These are phyloP conservation scores for Naganishia kalamii DNA, from an alignment of 768 basidiomycete genomes.

Conservation along the genomic window DNA sequence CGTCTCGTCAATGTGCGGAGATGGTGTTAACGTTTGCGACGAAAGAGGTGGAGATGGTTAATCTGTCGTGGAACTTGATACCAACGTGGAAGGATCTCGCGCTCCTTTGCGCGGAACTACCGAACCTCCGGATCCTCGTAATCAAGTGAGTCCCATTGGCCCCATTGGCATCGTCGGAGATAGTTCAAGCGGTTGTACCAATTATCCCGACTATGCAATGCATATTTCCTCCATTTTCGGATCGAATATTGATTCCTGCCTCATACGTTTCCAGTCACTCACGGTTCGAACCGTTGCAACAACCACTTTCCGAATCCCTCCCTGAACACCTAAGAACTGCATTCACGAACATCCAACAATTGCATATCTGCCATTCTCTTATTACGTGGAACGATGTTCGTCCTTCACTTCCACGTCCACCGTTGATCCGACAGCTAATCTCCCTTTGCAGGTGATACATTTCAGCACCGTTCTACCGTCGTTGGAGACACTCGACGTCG, in stretches of 20 bases:
- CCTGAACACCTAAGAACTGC: neutral
- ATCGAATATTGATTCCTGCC: neutral
- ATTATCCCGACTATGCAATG: neutral
- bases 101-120: constrained; percentile 59
- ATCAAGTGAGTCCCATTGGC: constrained; percentile 73
- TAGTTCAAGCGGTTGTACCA: too few relatives aligned
- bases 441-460: neutral
- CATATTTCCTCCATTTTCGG: neutral
- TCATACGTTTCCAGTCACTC: constrained; percentile 20
- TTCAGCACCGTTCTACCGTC: constrained; percentile 1
- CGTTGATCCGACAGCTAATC: neutral
- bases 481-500: constrained; percentile 30
- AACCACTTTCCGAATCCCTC: neutral
- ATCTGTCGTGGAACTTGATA: constrained; percentile 71
- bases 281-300: constrained; percentile 4
- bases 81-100: constrained; percentile 65
- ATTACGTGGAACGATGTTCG: constrained; percentile 37
- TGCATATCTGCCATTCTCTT: constrained; percentile 30
- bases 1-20: neutral
- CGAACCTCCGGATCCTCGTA: constrained; percentile 58
- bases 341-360: constrained; percentile 25
- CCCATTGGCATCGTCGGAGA: too few relatives aligned
- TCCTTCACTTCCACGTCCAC: neutral
- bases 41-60: constrained; percentile 68
- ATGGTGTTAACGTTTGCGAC: neutral